These are phyloP conservation scores for Leptodermis oblonga DNA, from an alignment of 257 asterid genomes.

Conservation along the genomic window DNA sequence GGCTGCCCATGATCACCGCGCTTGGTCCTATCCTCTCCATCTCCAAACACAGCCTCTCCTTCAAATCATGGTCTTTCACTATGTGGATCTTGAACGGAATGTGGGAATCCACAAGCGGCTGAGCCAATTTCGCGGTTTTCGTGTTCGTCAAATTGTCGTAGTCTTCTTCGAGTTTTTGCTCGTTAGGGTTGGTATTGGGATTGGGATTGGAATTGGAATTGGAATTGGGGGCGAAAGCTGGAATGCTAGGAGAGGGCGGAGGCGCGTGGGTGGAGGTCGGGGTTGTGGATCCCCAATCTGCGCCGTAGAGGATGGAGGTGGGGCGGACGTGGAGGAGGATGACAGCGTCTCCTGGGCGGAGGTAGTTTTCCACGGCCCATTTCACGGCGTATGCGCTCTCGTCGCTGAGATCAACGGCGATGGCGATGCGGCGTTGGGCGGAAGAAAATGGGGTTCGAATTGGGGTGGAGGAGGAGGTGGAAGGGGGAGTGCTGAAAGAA, in stretches of 20 bases:
- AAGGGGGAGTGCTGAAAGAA: conserved; percentile 16
- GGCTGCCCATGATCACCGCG: conserved; percentile 51
- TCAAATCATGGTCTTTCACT: conserved; percentile 54
- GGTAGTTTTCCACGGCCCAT: conserved; percentile 51
- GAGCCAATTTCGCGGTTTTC: conserved; percentile 28
- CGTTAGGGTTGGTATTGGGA: not conserved
- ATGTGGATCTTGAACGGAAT: conserved; percentile 49
- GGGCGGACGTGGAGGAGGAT: conserved; percentile 45
- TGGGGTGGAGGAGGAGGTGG: conserved; percentile 16
- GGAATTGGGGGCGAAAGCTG: not conserved
- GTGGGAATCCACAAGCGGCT: conserved; percentile 39
- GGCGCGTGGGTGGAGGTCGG: conserved; percentile 8
- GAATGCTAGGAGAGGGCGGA: conserved; percentile 6
- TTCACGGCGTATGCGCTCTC: conserved; percentile 55
- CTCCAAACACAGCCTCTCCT: conserved; percentile 55
- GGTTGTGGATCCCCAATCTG: conserved; percentile 47
- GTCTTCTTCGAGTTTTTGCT: conserved; percentile 26
- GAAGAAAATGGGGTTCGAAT: conserved; percentile 22
- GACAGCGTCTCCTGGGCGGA: conserved; percentile 50
- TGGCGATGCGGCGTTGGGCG: conserved; percentile 45
- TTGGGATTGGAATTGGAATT: too few relatives aligned
- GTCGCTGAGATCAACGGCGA: conserved; percentile 53
- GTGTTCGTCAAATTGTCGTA: conserved; percentile 31
- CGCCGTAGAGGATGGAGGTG: conserved; percentile 50
- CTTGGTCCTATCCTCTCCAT: conserved; percentile 51